phyloP scores from a whole-genome alignment of 208 protist genomes.

The Wallacemonas sp. region DNA sequence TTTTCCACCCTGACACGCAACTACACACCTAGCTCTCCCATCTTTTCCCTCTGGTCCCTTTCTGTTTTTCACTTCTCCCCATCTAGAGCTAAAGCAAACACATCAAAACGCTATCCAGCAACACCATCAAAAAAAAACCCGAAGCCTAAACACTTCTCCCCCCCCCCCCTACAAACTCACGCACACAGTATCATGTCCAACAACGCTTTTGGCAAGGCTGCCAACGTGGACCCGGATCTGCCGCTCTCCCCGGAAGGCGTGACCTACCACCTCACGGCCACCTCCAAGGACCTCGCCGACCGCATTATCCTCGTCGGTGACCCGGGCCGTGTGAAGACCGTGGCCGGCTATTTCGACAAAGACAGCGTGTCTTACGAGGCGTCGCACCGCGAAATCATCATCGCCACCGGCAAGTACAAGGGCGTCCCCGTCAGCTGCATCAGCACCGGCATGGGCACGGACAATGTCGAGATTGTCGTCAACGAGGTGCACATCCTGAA shows the following conservation, averaged over 20 bases:
- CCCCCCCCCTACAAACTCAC: not conserved
- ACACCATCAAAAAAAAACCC: constrained; percentile 13
- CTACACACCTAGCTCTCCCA: too few species aligned
- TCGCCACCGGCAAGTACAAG: constrained; percentile 69
- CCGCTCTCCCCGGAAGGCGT: constrained; percentile 62
- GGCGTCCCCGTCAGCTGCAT: constrained; percentile 68
- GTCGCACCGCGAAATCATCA: constrained; percentile 67
- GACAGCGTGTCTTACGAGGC: constrained; percentile 56
- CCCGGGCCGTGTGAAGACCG: constrained; percentile 59
- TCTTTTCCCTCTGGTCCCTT: constrained; percentile 1
- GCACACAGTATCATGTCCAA: constrained; percentile 34
- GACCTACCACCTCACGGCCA: constrained; percentile 66
- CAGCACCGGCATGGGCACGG: constrained; percentile 83
- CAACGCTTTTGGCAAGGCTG: constrained; percentile 26
- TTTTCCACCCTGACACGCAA: too few species aligned
- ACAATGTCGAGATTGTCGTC: constrained; percentile 79
- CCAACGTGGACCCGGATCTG: constrained; percentile 60
- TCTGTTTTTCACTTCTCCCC: not conserved
- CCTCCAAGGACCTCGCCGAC: constrained; percentile 53
- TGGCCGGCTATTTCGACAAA: constrained; percentile 56
- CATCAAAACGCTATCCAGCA: not conserved
- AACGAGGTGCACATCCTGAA: constrained; percentile 80
- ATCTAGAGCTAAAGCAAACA: too few species aligned
- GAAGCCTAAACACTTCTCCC: not conserved
- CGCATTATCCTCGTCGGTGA: constrained; percentile 78